Evolutionary conservation across 2,329 filamentous ascomycete genomes (phyloP).

Genomic region (Bipolaris cookei): DNA sequence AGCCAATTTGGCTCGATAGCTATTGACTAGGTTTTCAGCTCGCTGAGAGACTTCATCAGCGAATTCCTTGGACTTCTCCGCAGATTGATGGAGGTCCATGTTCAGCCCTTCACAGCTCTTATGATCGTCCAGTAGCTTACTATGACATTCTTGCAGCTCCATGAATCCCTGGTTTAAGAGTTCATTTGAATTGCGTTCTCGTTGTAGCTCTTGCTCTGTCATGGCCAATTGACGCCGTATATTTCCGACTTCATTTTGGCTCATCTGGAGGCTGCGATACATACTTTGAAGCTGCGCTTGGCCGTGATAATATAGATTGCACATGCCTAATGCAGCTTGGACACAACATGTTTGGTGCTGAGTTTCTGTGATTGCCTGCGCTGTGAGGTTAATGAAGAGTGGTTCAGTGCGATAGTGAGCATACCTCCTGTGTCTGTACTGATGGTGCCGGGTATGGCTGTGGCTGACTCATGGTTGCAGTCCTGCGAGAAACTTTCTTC

Average conservation of each 20-base stretch:
- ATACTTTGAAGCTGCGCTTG: constrained; percentile 4
- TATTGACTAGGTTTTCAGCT: constrained; percentile 14
- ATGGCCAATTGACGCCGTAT: background rate
- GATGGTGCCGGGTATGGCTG: background rate
- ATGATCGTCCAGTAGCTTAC: constrained; percentile 10
- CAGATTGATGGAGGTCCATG: constrained; percentile 7
- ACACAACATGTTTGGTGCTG: constrained; percentile 7
- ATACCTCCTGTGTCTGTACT: constrained; percentile 1
- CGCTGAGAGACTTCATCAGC: constrained; percentile 7
- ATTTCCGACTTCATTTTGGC: constrained; percentile 3
- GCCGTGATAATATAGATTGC: constrained; percentile 5
- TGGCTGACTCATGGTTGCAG: constrained; percentile 3
- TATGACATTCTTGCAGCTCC: constrained; percentile 11
- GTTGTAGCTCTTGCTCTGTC: constrained; percentile 4
- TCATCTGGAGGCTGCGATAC: background rate
- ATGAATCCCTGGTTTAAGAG: constrained; percentile 17
- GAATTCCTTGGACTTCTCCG: background rate
- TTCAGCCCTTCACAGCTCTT: background rate
- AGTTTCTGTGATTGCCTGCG: background rate
- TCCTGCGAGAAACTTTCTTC: background rate
- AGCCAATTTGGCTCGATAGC: background rate
- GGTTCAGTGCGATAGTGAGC: background rate
- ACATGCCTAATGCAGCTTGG: constrained; percentile 4
- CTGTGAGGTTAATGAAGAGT: constrained; percentile 1
- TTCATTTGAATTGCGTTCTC: background rate